Conservation (phyloP, 805 yeast genomes). For the Wickerhamiella kurtzmanii region DNA sequence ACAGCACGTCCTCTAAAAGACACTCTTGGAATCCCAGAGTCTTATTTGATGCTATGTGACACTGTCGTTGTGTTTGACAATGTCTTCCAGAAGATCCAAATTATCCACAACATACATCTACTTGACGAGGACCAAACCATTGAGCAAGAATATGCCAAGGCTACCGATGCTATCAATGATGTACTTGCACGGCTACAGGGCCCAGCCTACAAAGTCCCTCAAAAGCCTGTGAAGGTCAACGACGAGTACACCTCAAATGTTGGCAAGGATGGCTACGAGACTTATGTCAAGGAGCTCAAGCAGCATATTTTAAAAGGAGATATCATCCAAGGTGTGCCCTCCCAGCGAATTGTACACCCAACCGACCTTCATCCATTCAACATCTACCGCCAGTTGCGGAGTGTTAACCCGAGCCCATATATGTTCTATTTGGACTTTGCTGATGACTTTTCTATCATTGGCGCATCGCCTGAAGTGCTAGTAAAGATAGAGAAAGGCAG, state of each 20-base stretch:
- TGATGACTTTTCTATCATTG: constrained; percentile 78
- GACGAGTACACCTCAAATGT: constrained; percentile 75
- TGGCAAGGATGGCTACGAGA: constrained; percentile 88
- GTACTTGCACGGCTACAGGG: constrained; percentile 33
- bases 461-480: constrained; percentile 92
- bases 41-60: constrained; percentile 83
- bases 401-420: constrained; percentile 96
- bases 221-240: constrained; percentile 51
- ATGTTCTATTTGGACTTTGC: constrained; percentile 83
- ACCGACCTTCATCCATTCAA: constrained; percentile 94
- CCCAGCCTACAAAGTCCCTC: constrained; percentile 43
- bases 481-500: constrained; percentile 73
- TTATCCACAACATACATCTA: constrained; percentile 64
- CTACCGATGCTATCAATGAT: constrained; percentile 38
- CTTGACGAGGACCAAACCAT: constrained; percentile 24
- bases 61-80: constrained; percentile 84
- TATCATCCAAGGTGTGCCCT: constrained; percentile 95
- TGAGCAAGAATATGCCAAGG: constrained; percentile 40
- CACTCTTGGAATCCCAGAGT: constrained; percentile 75
- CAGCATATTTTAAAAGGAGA: constrained; percentile 81
- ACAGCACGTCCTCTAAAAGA: constrained; percentile 67
- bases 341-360: constrained; percentile 91
- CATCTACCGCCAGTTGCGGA: constrained; percentile 83
- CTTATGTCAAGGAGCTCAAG: constrained; percentile 61
- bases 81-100: constrained; percentile 84